Base-by-base conservation (phyloP, 768 basidiomycete species). In the Kwoniella bestiolae region DNA sequence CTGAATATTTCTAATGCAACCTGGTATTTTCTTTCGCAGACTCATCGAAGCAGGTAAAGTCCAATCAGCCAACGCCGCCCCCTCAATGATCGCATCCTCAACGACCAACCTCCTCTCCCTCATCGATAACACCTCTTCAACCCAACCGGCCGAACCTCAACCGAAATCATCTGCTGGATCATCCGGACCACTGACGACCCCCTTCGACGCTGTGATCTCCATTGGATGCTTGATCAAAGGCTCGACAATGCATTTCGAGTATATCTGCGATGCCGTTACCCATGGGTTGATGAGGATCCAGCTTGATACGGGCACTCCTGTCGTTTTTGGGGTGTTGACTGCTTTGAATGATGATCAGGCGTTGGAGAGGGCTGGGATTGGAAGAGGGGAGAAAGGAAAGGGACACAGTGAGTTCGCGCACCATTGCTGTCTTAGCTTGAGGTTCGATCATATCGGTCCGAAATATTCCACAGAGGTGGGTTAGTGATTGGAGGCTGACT, bases 171-270 rank as follows among this genome's bases (percentile, higher is more conserved):
- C 31, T 44, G n/a, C n/a, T n/a, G n/a, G n/a, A n/a, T 45, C 56
- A 63, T 9, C 18, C 34, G 46, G 62, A 21, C 60, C 72, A 38
- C 74, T 78, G 21, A 77, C 75, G 4, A 63, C 67, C 2, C 90
- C 95, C 0, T 97, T 98, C 73, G 90, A 95, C 80, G 96, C 94
- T 14, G 89, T 96, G 69, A 95, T 99, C 79, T 94, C 96, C 58
- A 92, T 98, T 76, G 96, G 96, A 14, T 93, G 95, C 38, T 89
- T 99, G 79, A 96, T 99, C 85, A 99, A 99, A 80, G 95, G 96
- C 57, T 85, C 88, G 0, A 98, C 96, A 18, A 96, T 96, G 93
- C 96, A 99, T 83, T 99, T 98, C 81, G 96, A 99, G 81, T 99
- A 99, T 85, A 99, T 98, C 81, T 91, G 87, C 81, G 93, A 97